phyloP scores from a whole-genome alignment of 306 rosid species.

The Luffa aegyptiaca region DNA sequence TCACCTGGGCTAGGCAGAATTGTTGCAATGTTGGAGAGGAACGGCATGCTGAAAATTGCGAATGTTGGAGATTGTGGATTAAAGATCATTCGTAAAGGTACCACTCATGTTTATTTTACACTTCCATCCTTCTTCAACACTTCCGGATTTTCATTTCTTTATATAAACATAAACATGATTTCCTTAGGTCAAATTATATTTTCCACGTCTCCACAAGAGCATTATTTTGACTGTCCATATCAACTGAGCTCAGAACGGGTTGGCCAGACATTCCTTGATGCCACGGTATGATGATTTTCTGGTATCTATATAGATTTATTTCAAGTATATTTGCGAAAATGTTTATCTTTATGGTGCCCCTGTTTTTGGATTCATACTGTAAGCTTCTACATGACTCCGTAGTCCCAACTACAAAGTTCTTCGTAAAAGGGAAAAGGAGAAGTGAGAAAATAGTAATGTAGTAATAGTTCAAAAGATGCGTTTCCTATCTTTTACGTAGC shows the following conservation, averaged over 20 bases:
- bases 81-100: slow-evolving; percentile 59
- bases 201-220: slow-evolving; percentile 88
- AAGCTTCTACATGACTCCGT: neutral
- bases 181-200: slow-evolving; percentile 41
- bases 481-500: neutral
- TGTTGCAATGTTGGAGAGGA: slow-evolving; percentile 69
- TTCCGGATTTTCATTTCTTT: neutral
- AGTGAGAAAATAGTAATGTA: neutral
- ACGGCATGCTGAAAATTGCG: slow-evolving; percentile 75
- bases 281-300: slow-evolving; percentile 35
- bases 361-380: neutral
- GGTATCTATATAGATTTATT: neutral
- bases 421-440: neutral
- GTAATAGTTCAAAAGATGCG: neutral
- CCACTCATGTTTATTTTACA: neutral
- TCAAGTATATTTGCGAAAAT: neutral
- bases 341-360: neutral
- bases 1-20: slow-evolving; percentile 34
- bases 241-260: slow-evolving; percentile 74
- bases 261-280: slow-evolving; percentile 89
- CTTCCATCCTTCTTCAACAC: neutral
- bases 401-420: neutral
- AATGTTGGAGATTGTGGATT: slow-evolving; percentile 94
- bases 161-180: slow-evolving; percentile 3
- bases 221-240: slow-evolving; percentile 84